These are phyloP conservation scores for Pestalotiopsis fici DNA, from an alignment of 2,329 filamentous ascomycete species.

Conservation along the genomic window DNA sequence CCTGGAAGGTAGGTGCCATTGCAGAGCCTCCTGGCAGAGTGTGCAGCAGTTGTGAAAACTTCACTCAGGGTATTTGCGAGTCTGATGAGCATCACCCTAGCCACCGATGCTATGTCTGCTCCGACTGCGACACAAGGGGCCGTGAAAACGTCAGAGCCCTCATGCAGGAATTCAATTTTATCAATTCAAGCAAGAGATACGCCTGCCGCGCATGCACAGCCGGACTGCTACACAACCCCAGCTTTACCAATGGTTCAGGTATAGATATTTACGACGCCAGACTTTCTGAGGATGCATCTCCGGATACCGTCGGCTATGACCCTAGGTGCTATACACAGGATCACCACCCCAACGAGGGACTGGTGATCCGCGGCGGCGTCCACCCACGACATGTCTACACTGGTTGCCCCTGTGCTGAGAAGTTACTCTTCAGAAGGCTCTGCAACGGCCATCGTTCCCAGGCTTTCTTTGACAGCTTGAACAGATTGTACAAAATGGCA, in stretches of 20 bases:
- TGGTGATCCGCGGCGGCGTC: slow-evolving; percentile 7
- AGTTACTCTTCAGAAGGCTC: slow-evolving; percentile 31
- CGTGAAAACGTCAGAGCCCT: background rate
- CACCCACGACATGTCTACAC: slow-evolving; percentile 23
- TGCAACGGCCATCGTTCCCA: slow-evolving; percentile 36
- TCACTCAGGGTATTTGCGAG: slow-evolving; percentile 15
- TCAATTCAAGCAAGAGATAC: background rate
- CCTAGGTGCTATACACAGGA: background rate
- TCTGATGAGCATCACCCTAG: slow-evolving; percentile 15
- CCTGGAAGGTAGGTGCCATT: background rate
- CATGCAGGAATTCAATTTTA: background rate
- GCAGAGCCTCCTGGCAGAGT: background rate
- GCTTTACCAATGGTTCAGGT: background rate
- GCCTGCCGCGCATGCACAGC: background rate
- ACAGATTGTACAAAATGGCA: background rate
- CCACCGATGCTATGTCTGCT: slow-evolving; percentile 32
- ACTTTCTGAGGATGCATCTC: background rate
- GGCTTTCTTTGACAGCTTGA: slow-evolving; percentile 19
- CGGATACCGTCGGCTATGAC: background rate
- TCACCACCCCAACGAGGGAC: background rate
- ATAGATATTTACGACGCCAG: background rate
- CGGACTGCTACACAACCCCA: background rate
- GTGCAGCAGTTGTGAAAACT: background rate
- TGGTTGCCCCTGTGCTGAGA: slow-evolving; percentile 38
- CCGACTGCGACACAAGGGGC: slow-evolving; percentile 22